phyloP scores from a whole-genome alignment of 169 alveolate species.

The Eimeria necatrix region DNA sequence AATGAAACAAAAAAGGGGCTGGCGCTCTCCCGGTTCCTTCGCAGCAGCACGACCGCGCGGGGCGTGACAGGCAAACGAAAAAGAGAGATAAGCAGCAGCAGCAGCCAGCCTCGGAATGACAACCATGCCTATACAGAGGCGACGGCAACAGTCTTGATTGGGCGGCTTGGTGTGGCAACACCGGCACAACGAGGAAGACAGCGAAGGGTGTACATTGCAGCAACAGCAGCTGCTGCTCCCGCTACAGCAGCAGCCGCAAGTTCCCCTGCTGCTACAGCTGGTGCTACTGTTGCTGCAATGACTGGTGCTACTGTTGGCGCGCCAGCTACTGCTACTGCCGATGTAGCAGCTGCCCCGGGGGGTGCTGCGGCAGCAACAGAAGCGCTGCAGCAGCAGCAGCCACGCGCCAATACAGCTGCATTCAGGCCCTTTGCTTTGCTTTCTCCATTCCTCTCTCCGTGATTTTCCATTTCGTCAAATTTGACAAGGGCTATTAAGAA shows the following conservation, averaged over 20 bases:
- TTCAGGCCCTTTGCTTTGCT: too few relatives aligned
- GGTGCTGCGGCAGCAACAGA: too few relatives aligned
- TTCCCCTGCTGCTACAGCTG: background rate
- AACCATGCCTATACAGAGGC: background rate
- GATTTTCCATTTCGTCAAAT: too few relatives aligned
- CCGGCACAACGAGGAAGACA: background rate
- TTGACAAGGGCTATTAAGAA: too few relatives aligned
- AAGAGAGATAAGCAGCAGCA: background rate
- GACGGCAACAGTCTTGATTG: background rate
- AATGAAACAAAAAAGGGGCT: background rate
- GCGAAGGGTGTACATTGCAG: background rate
- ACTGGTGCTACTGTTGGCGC: background rate
- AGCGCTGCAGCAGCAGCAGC: too few relatives aligned
- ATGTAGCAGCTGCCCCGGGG: background rate
- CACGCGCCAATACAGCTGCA: too few relatives aligned
- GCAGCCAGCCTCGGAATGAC: background rate
- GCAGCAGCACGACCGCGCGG: too few relatives aligned
- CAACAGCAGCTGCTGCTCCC: background rate
- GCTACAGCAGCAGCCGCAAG: background rate
- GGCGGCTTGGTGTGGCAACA: too few relatives aligned
- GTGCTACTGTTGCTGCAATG: background rate
- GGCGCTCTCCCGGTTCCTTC: background rate
- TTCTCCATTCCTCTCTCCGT: too few relatives aligned
- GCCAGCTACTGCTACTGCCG: background rate
- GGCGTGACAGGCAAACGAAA: background rate